Evolutionary conservation across 2,329 filamentous ascomycete species (phyloP).

Genomic region (Pseudogymnoascus verrucosus): DNA sequence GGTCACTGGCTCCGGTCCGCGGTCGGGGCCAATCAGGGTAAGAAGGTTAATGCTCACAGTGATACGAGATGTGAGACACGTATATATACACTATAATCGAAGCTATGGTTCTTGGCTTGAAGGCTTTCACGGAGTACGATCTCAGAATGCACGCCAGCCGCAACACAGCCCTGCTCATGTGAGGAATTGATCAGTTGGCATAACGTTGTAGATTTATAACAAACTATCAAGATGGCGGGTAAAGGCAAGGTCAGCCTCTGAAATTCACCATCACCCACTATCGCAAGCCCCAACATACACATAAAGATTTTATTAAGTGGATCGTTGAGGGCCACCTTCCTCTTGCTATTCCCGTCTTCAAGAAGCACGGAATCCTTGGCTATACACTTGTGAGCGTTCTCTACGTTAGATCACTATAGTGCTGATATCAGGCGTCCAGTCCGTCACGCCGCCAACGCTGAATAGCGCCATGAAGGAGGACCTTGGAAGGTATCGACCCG

Average conservation of each 20-base stretch:
- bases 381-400: slow-evolving; percentile 23
- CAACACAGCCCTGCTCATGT: slow-evolving; percentile 1
- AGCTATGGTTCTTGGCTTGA: not conserved
- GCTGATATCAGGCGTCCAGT: slow-evolving; percentile 16
- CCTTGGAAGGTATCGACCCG: slow-evolving; percentile 14
- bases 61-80: not conserved
- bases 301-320: slow-evolving; percentile 28
- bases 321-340: slow-evolving; percentile 26
- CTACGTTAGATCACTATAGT: not conserved
- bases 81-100: not conserved
- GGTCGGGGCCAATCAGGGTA: not conserved
- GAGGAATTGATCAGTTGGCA: not conserved
- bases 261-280: slow-evolving; percentile 27
- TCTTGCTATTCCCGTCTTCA: slow-evolving; percentile 24
- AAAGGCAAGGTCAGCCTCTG: slow-evolving; percentile 14
- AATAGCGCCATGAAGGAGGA: slow-evolving; percentile 19
- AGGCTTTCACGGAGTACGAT: not conserved
- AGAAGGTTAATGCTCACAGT: not conserved
- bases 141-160: not conserved
- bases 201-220: not conserved
- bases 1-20: slow-evolving; percentile 1
- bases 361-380: slow-evolving; percentile 20
- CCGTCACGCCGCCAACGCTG: slow-evolving; percentile 19
- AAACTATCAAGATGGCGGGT: slow-evolving; percentile 14
- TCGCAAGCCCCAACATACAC: slow-evolving; percentile 24